Base-by-base conservation (phyloP, 805 yeast genomes). In the Ascoidea asiatica region DNA sequence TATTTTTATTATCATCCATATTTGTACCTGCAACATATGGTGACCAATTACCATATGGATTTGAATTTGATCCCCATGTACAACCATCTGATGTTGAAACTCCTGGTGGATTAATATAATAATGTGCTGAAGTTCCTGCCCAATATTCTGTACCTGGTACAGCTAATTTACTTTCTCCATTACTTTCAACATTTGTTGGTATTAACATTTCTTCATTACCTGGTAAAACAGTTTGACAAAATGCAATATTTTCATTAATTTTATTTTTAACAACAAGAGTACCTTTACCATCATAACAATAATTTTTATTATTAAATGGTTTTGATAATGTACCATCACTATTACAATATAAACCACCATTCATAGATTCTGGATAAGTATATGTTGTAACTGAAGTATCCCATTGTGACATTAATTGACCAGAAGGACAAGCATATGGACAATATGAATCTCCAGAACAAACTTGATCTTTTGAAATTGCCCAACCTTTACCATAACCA, bases 131-230 rank as follows among this genome's bases (percentile, higher is more conserved):
- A 37, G 95, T 85, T 11, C 73, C 63, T 11, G 92, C 92, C 83
- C 85, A 86, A 67, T 87, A 87, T 45, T 77, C 77, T 2, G 88
- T 65, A 20, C 83, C 87, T 17, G 95, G 95, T 43, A 87, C 95
- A 19, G 95, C 95, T 46, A 87, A 64, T 2, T 70, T 66, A 45
- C 66, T 61, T 17, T 67, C 48, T 6, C 64, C 54, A 7, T 75
- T 72, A 13, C 69, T 62, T n/a, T 64, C 70, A 46, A 81, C 77
- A 44, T 70, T 59, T 18, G 94, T 86, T 48, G 96, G 96, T 52
- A 88, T 86, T 59, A 86, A 69, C 95, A 87, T 87, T 53, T 87
- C 95, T 65, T 87, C 95, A 61, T 86, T 84, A 53, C 96, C 96
- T 21, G 96, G 96, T 46, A 88, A 69, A 5, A 88, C 95, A 6